Evolutionary conservation across 1,139 yeast species (phyloP).

Genomic region (Candida smagusa): DNA sequence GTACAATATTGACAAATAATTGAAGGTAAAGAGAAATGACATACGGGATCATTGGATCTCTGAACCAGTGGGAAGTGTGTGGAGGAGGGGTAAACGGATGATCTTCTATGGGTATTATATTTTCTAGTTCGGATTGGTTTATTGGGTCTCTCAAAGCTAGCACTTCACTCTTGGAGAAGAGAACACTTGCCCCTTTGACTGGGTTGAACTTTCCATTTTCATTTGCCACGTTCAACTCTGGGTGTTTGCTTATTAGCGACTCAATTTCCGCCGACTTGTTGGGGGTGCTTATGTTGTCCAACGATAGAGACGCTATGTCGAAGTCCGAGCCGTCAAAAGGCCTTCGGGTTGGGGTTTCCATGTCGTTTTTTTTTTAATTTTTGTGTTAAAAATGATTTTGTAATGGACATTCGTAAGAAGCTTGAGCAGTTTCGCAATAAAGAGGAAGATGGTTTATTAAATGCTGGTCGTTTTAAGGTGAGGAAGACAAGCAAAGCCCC

Average conservation of each 20-base stretch:
- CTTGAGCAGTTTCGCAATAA: constrained; percentile 4
- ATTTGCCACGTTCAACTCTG: constrained; percentile 31
- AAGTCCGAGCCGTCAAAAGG: constrained; percentile 1
- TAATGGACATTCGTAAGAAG: constrained; percentile 3
- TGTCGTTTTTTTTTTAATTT: background rate
- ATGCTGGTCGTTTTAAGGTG: background rate
- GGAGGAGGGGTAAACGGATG: background rate
- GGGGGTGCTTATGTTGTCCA: constrained; percentile 8
- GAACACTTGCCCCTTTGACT: constrained; percentile 39
- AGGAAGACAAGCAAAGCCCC: background rate
- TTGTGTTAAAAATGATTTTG: background rate
- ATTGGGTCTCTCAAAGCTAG: background rate
- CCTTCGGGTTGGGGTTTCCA: constrained; percentile 7
- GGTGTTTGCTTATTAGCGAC: constrained; percentile 25
- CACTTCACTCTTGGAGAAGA: constrained; percentile 35
- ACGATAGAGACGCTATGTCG: constrained; percentile 4
- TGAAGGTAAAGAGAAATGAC: constrained; percentile 72
- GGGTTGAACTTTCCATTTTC: constrained; percentile 33
- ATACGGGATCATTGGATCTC: constrained; percentile 54
- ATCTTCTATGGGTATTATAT: background rate
- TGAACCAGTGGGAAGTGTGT: background rate
- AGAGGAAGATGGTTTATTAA: background rate
- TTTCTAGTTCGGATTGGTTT: background rate
- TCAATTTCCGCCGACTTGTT: constrained; percentile 7
- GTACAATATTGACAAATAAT: constrained; percentile 57